Conservation (phyloP, 768 basidiomycete genomes). For the Hortiboletus campestris region DNA sequence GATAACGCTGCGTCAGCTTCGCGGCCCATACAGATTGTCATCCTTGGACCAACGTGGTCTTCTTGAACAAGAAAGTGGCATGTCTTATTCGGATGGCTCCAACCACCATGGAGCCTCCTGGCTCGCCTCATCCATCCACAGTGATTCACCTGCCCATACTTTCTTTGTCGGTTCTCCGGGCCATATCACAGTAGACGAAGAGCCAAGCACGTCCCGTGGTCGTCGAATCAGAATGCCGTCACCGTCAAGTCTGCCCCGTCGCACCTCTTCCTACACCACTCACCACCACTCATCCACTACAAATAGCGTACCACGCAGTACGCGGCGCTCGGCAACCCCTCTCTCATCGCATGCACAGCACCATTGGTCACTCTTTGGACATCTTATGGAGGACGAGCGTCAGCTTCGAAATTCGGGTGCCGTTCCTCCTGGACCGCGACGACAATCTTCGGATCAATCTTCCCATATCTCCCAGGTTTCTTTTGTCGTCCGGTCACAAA, state of each 20-base stretch:
- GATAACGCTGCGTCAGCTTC: neutral
- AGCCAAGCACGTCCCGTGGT: constrained; percentile 14
- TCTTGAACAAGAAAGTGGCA: neutral
- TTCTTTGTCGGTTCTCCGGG: constrained; percentile 30
- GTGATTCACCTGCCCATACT: constrained; percentile 4
- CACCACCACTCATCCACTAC: neutral
- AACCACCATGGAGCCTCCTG: constrained; percentile 84
- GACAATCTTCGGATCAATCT: neutral
- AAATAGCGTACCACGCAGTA: constrained; percentile 17
- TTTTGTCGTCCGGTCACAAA: constrained; percentile 2
- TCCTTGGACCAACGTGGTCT: neutral
- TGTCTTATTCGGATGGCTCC: constrained; percentile 51
- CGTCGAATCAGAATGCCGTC: constrained; percentile 24
- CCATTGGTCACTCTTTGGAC: constrained; percentile 67
- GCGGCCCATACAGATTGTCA: neutral
- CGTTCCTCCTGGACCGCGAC: constrained; percentile 3
- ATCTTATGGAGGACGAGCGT: constrained; percentile 68
- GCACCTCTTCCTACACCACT: constrained; percentile 9
- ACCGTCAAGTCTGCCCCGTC: neutral
- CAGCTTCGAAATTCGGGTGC: constrained; percentile 28
- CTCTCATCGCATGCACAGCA: constrained; percentile 24
- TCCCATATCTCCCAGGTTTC: neutral
- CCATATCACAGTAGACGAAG: constrained; percentile 4
- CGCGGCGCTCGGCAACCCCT: constrained; percentile 4
- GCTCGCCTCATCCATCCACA: constrained; percentile 59